Percentiles rank a stretch among this genome's conserved stretches.
Conservation (phyloP, 2,329 filamentous ascomycete species). For the Colletotrichum tofieldiae region DNA sequence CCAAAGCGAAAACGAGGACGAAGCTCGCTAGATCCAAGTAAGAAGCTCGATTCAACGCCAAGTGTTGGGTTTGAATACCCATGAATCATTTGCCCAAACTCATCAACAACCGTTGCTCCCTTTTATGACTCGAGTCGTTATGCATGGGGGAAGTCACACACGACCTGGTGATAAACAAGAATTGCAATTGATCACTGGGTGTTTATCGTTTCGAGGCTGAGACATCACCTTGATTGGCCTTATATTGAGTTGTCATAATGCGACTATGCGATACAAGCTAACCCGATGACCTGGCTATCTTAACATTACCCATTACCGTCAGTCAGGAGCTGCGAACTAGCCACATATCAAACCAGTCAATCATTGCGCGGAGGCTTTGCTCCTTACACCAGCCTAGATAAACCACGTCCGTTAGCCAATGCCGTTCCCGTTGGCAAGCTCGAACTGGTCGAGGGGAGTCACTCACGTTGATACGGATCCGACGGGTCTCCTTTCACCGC, state of each 20-base stretch:
- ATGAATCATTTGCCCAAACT: not conserved
- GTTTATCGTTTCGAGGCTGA: not conserved
- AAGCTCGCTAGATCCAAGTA: not conserved
- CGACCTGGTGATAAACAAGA: not conserved
- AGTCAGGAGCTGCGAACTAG: constrained; percentile 31
- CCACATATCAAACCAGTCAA: constrained; percentile 51
- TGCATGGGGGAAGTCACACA: not conserved
- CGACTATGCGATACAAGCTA: not conserved
- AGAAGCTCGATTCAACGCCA: not conserved
- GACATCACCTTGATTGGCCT: not conserved
- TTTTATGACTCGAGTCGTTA: not conserved
- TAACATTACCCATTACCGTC: no score
- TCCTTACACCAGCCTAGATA: constrained; percentile 51
- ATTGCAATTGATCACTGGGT: not conserved
- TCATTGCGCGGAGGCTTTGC: constrained; percentile 48
- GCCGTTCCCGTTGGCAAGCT: constrained; percentile 47
- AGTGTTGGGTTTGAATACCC: not conserved
- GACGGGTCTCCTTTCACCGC: constrained; percentile 70
- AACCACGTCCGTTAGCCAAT: constrained; percentile 25
- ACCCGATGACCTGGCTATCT: not conserved
- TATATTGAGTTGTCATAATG: not conserved
- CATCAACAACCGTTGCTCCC: not conserved
- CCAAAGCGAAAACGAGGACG: not conserved
- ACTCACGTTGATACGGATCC: constrained; percentile 46
- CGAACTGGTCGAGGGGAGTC: no score